Base-by-base conservation (phyloP, 108 stramenopile genomes). In the Fragilaria crotonensis region DNA sequence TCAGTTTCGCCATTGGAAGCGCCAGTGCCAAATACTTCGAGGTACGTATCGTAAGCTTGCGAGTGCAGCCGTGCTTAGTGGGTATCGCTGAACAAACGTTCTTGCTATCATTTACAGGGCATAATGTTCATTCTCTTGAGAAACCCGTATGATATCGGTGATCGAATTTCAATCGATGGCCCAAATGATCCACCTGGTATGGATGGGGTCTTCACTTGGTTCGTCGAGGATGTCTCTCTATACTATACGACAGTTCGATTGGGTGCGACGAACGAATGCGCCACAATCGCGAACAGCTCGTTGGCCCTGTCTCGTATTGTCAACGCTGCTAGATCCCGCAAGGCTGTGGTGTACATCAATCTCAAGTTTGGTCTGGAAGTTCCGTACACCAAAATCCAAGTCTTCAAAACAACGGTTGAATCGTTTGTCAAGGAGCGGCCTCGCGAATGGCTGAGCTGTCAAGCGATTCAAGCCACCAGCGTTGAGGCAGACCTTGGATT, bases 131-230 rank as follows among this genome's bases (percentile, higher is more conserved):
- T 86, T n/a, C 68, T 81, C 3, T 59, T 75, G n/a, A 67, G 73
- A 1, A 65, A 67, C 17, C 83, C 87, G 5, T 92, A 76, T 58
- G 87, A 87, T 54, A 80, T 92, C 45, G 90, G 90, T 3, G 90
- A 92, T 63, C 59, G 80, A 58, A 78, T 92, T 57, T 71, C 73
- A 0, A 66, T 86, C 22, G 54, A 69, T 7, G 69, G 79, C 51
- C 63, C 73, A 3, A 50, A 72, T 25, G 25, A 5, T 0, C 71
- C 69, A 19, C 69, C 77, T 17, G 61, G 47, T 46, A 27, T 68
- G 11, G 50, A 48, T 20, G 85, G 85, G 23, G 57, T 66, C 7
- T 60, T 55, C 28, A 77, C 76, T 2, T 88, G 87, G 87, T 75
- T 79, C 54, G 80, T 84, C 1, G 76, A 83, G 25, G 55, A 69